These are phyloP conservation scores for Crithidia mellificae DNA, from an alignment of 208 protist species.

Conservation along the genomic window DNA sequence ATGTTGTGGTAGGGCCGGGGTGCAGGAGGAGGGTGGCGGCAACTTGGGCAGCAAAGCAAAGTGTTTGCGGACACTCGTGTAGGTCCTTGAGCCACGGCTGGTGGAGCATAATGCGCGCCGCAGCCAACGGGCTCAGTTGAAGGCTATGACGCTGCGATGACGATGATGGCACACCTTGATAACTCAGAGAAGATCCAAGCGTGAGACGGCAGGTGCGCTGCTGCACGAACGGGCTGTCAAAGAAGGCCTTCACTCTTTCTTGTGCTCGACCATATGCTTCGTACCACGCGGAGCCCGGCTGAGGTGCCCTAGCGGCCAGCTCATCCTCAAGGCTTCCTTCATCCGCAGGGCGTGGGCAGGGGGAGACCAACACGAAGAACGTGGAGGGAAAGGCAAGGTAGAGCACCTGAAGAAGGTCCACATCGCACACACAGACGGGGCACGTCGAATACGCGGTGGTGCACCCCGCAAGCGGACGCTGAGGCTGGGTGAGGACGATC, in stretches of 20 bases:
- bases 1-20: neutral
- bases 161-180: too few species aligned
- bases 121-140: constrained; percentile 3
- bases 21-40: constrained; percentile 11
- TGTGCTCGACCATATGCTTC: neutral
- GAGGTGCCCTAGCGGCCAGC: neutral
- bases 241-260: neutral
- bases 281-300: neutral
- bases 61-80: constrained; percentile 18
- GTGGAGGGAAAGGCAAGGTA: constrained; percentile 10
- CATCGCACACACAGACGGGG: neutral
- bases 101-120: constrained; percentile 5
- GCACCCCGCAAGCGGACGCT: neutral
- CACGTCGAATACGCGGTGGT: neutral
- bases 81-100: constrained; percentile 28
- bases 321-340: too few species aligned
- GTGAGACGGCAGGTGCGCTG: constrained; percentile 25
- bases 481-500: constrained; percentile 17
- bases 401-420: constrained; percentile 1
- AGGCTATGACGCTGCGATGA: constrained; percentile 13
- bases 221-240: constrained; percentile 1
- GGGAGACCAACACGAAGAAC: constrained; percentile 11
- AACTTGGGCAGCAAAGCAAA: constrained; percentile 13
- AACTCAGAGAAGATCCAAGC: too few species aligned
- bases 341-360: neutral